phyloP scores from a whole-genome alignment of 805 yeast species.

The Limtongozyma cylindracea region DNA sequence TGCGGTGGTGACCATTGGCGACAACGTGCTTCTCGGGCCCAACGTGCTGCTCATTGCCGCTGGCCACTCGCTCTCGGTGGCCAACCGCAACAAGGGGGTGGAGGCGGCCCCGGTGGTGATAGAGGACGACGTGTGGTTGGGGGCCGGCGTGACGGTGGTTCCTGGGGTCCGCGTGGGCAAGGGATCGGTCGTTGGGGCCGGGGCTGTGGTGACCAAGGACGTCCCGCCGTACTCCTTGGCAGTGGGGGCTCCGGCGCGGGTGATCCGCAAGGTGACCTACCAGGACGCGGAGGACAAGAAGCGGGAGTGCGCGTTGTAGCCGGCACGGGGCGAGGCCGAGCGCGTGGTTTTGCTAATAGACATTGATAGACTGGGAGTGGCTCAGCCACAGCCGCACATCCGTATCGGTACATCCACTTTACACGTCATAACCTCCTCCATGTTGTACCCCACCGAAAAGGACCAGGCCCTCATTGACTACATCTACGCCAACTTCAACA shows the following conservation, averaged over 20 bases:
- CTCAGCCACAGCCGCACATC: too few species aligned
- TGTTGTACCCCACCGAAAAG: not conserved
- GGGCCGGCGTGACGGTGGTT: conserved; percentile 23
- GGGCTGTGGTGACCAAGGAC: conserved; percentile 32
- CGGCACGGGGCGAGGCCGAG: too few species aligned
- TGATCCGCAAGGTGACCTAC: too few species aligned
- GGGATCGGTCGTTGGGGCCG: conserved; percentile 39
- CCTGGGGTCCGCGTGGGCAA: conserved; percentile 49
- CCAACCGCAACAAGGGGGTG: conserved; percentile 12
- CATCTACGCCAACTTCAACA: conserved; percentile 9
- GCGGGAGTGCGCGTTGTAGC: too few species aligned
- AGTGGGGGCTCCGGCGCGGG: too few species aligned
- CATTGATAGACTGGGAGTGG: too few species aligned
- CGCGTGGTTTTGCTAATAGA: too few species aligned
- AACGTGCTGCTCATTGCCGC: conserved; percentile 34
- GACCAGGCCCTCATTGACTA: conserved; percentile 6
- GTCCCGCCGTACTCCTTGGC: too few species aligned
- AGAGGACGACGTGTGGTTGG: conserved; percentile 49
- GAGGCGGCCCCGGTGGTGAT: conserved; percentile 38
- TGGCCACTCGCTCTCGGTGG: conserved; percentile 32
- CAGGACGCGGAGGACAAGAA: too few species aligned
- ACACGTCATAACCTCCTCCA: too few species aligned
- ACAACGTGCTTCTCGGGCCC: conserved; percentile 36
- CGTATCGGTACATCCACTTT: too few species aligned
- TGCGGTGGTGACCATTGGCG: conserved; percentile 32